These are phyloP conservation scores for Boeremia lycopersici DNA, from an alignment of 2,329 filamentous ascomycete genomes.

Conservation along the genomic window DNA sequence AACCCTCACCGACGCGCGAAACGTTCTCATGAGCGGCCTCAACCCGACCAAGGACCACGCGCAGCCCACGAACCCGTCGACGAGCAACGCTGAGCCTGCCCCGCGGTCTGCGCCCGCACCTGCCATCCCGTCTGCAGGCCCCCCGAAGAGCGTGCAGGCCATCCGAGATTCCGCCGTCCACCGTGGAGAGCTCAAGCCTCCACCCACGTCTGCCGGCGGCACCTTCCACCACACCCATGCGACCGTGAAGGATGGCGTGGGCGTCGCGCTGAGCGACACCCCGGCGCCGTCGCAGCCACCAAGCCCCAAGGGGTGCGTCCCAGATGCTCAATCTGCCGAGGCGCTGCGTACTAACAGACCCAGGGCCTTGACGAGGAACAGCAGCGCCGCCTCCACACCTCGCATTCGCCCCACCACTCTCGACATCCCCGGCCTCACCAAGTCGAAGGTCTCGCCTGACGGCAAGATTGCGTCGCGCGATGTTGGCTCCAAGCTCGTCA, in stretches of 20 bases:
- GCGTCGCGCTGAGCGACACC: slow-evolving; percentile 65
- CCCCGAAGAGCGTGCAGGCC: slow-evolving; percentile 32
- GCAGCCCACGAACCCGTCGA: slow-evolving; percentile 18
- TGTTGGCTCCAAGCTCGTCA: slow-evolving; percentile 94
- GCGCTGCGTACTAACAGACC: slow-evolving; percentile 26
- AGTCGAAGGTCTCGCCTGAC: slow-evolving; percentile 93
- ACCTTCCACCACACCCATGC: slow-evolving; percentile 23
- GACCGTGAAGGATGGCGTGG: slow-evolving; percentile 52
- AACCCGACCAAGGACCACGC: slow-evolving; percentile 30
- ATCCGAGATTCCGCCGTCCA: slow-evolving; percentile 31
- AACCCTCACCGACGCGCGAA: slow-evolving; percentile 57
- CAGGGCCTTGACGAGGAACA: slow-evolving; percentile 72
- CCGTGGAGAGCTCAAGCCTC: slow-evolving; percentile 41
- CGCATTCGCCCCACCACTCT: slow-evolving; percentile 89
- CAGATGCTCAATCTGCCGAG: slow-evolving; percentile 13
- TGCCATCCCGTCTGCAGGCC: slow-evolving; percentile 19
- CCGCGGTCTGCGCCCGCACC: slow-evolving; percentile 30
- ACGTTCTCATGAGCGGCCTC: slow-evolving; percentile 57
- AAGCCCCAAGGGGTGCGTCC: slow-evolving; percentile 66
- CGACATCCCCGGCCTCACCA: slow-evolving; percentile 95
- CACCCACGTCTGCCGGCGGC: slow-evolving; percentile 23
- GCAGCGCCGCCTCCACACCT: slow-evolving; percentile 78
- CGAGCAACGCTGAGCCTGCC: slow-evolving; percentile 24
- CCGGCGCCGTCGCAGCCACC: slow-evolving; percentile 66
- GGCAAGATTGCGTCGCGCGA: slow-evolving; percentile 92